A percentile compares a stretch with the other conserved stretches of the same genome.
phyloP scores from a whole-genome alignment of 345 rosid genomes.

The Crucihimalaya himalaica region DNA sequence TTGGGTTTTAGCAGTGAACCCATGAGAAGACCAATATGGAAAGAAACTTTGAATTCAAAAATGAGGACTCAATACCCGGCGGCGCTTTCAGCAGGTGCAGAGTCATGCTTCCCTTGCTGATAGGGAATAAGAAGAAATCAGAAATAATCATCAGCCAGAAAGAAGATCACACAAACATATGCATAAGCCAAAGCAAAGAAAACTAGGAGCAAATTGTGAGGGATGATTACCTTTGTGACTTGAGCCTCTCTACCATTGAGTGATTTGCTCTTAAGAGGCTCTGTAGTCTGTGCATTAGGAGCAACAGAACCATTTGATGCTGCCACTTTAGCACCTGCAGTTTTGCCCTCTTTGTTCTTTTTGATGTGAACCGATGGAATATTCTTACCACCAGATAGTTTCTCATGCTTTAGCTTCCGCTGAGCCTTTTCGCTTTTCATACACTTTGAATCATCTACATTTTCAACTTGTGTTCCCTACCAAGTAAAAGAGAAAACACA shows the following conservation, averaged over 20 bases:
- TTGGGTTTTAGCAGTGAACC: not conserved
- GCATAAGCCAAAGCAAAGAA: not conserved
- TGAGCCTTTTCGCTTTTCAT: constrained; percentile 47
- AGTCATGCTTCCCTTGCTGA: constrained; percentile 60
- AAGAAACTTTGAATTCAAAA: constrained; percentile 16
- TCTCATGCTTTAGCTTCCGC: constrained; percentile 56
- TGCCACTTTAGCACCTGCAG: constrained; percentile 37
- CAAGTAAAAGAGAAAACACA: not conserved
- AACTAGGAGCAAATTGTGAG: not conserved
- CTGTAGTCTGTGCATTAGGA: constrained; percentile 46
- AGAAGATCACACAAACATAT: constrained; percentile 1
- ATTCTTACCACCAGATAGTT: constrained; percentile 47
- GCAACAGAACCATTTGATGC: constrained; percentile 61
- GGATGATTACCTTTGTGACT: constrained; percentile 50
- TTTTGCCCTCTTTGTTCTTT: constrained; percentile 50
- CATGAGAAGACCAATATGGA: not conserved
- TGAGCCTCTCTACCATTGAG: constrained; percentile 52
- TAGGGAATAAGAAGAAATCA: constrained; percentile 42
- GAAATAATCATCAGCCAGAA: constrained; percentile 40
- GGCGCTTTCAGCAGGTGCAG: constrained; percentile 47
- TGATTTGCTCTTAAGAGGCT: constrained; percentile 54
- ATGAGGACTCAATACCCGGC: constrained; percentile 49
- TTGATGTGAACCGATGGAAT: constrained; percentile 46
- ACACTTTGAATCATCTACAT: constrained; percentile 40
- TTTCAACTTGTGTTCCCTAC: constrained; percentile 54